phyloP scores from a whole-genome alignment of 2,329 filamentous ascomycete species.

The Rhexocercosporidium sp. region DNA sequence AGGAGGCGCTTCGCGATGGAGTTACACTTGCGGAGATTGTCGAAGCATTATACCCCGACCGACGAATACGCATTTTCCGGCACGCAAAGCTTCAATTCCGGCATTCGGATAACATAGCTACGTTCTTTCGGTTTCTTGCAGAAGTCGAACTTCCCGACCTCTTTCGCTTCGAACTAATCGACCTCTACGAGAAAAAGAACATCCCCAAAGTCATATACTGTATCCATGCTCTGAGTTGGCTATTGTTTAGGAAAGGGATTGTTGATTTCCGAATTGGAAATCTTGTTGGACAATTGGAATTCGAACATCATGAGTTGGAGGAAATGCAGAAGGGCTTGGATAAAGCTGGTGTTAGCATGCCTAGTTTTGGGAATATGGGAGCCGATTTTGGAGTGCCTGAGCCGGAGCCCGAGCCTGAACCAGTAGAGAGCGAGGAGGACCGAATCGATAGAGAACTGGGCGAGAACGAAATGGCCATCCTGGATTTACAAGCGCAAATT shows the following conservation, averaged over 20 bases:
- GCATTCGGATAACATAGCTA: conserved; percentile 96
- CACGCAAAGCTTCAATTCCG: conserved; percentile 86
- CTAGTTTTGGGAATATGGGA: conserved; percentile 96
- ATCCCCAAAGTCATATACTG: conserved; percentile 99
- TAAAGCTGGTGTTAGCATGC: conserved; percentile 93
- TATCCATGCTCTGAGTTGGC: conserved; percentile 95
- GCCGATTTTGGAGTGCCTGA: conserved; percentile 88
- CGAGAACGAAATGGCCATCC: conserved; percentile 73
- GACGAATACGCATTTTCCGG: conserved; percentile 81
- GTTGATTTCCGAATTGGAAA: conserved; percentile 97
- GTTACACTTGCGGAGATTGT: conserved; percentile 95
- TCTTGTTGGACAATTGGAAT: conserved; percentile 92
- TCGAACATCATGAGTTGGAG: conserved; percentile 96
- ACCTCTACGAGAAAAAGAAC: conserved; percentile 99
- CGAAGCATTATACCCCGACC: conserved; percentile 80
- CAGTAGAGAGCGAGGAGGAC: conserved; percentile 87
- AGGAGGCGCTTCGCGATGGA: conserved; percentile 90
- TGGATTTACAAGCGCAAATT: conserved; percentile 86
- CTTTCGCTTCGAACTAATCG: conserved; percentile 95
- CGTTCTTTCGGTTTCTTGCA: conserved; percentile 93
- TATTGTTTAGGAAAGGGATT: conserved; percentile 94
- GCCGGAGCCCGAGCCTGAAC: conserved; percentile 75
- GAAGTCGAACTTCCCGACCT: conserved; percentile 92
- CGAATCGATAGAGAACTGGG: conserved; percentile 80
- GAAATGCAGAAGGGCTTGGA: conserved; percentile 97